Base-by-base conservation (phyloP, 1,284 basidiomycete species). In the Tilletiaria anomala region DNA sequence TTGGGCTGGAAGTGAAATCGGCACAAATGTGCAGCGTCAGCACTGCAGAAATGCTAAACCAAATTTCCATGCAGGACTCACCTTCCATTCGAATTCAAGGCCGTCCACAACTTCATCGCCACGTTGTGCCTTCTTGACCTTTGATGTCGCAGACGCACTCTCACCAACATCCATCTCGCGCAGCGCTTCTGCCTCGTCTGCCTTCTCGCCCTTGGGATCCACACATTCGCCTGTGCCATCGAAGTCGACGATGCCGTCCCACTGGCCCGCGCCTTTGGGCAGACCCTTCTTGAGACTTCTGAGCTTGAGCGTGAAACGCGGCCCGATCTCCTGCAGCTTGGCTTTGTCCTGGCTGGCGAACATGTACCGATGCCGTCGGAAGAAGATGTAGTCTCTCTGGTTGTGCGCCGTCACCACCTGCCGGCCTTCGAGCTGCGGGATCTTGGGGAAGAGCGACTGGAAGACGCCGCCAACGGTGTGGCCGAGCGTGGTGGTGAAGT, bases 401-500 rank as follows among this genome's bases (percentile, higher is more conserved):
- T 96, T 96, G 68, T 97, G 93, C 20, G 96, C 73, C 1, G 91
- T 94, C 3, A 96, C 88, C 12, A 96, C 89, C 69, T 99, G 93
- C 32, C 93, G 75, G 15, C 93, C 93, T 68, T 91, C 83, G 61
- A 96, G 88, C 68, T 93, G 83, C 0, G 91, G 89, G 51, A 94
- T 74, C 12, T 84, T 83, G 12, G 93, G 93, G 71, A 97, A 97
- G 17, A 91, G 75, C 1, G 84, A 84, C 94, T 91, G 68, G 78
- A 97, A 87, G 72, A 97, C 80, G 22, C 83, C 76, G 6, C 93
- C 93, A 43, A 96, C 80, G 5, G 80, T 78, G 65, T 93, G 83
- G 43, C 93, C 93, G 8, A 97, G 77, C 3, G 87, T 78, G 2
- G 93, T 97, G 4, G 84, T 82, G 61, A 99, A 96, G 58, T 82